Conservation (phyloP, 768 basidiomycete genomes). For the Lyophyllum atratum region DNA sequence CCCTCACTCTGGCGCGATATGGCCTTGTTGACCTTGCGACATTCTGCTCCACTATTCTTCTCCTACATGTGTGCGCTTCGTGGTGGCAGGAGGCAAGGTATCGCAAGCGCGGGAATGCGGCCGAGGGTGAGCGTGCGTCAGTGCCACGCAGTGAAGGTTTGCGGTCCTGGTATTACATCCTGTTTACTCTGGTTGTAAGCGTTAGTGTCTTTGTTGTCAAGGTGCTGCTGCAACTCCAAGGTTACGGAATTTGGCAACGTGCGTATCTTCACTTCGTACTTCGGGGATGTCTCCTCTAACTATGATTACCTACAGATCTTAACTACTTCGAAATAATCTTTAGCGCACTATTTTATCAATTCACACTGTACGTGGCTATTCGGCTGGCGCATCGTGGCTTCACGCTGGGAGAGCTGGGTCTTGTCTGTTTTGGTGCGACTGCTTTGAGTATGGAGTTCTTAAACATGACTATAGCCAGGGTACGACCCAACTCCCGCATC, state of each 20-base stretch:
- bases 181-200: slow-evolving; percentile 62
- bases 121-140: slow-evolving; percentile 72
- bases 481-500: slow-evolving; percentile 36
- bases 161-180: slow-evolving; percentile 62
- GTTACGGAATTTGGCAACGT: slow-evolving; percentile 73
- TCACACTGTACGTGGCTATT: slow-evolving; percentile 85
- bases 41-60: slow-evolving; percentile 76
- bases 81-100: slow-evolving; percentile 68
- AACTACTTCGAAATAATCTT: slow-evolving; percentile 73
- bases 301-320: slow-evolving; percentile 54
- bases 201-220: slow-evolving; percentile 51
- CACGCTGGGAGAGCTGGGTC: slow-evolving; percentile 89
- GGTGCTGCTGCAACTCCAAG: slow-evolving; percentile 39
- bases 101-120: slow-evolving; percentile 35
- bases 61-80: slow-evolving; percentile 79
- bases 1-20: slow-evolving; percentile 69
- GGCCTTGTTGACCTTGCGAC: slow-evolving; percentile 79
- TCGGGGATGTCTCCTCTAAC: background rate
- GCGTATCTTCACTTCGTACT: slow-evolving; percentile 22
- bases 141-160: slow-evolving; percentile 74
- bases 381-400: slow-evolving; percentile 93
- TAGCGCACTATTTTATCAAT: slow-evolving; percentile 84
- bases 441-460: slow-evolving; percentile 84
- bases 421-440: slow-evolving; percentile 89
- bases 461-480: slow-evolving; percentile 81